phyloP scores from a whole-genome alignment of 805 yeast genomes.

The Yamadazyma sp. region DNA sequence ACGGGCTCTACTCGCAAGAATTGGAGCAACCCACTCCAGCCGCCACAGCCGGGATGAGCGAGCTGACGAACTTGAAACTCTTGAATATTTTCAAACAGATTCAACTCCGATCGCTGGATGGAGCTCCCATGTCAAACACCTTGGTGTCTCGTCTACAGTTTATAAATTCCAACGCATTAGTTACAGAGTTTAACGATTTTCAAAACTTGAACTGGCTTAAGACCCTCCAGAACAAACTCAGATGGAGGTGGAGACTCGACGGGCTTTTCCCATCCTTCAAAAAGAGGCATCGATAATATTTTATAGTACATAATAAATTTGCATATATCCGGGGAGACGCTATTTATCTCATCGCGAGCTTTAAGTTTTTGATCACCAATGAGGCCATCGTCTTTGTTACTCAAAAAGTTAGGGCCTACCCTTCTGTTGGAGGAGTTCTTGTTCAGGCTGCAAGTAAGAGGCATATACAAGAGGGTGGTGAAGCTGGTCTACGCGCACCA shows the following conservation, averaged over 20 bases:
- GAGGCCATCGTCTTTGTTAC: slow-evolving; percentile 5
- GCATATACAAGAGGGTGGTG: slow-evolving; percentile 33
- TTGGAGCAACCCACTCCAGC: not conserved
- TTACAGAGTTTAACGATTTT: slow-evolving; percentile 1
- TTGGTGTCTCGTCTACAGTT: slow-evolving; percentile 16
- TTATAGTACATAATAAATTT: slow-evolving; percentile 1
- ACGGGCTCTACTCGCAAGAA: slow-evolving; percentile 28
- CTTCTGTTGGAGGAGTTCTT: slow-evolving; percentile 40
- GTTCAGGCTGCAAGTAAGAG: slow-evolving; percentile 34
- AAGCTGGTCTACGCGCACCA: slow-evolving; percentile 37
- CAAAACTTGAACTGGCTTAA: slow-evolving; percentile 17
- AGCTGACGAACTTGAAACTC: slow-evolving; percentile 16
- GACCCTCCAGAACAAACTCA: slow-evolving; percentile 18
- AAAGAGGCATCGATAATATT: not conserved
- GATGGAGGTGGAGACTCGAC: slow-evolving; percentile 25
- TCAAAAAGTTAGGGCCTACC: slow-evolving; percentile 14
- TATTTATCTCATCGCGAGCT: not conserved
- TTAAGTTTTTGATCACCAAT: too few species aligned
- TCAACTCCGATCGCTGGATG: slow-evolving; percentile 14
- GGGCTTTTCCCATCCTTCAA: slow-evolving; percentile 20
- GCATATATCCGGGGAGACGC: too few species aligned
- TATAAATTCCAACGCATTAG: slow-evolving; percentile 8
- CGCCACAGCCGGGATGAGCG: slow-evolving; percentile 5
- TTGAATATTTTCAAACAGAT: slow-evolving; percentile 15
- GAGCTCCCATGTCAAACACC: slow-evolving; percentile 15